Evolutionary conservation across 2,329 filamentous ascomycete species (phyloP), one percentile per base, ranked within the genome.

Genomic region (Dothistroma pini): DNA sequence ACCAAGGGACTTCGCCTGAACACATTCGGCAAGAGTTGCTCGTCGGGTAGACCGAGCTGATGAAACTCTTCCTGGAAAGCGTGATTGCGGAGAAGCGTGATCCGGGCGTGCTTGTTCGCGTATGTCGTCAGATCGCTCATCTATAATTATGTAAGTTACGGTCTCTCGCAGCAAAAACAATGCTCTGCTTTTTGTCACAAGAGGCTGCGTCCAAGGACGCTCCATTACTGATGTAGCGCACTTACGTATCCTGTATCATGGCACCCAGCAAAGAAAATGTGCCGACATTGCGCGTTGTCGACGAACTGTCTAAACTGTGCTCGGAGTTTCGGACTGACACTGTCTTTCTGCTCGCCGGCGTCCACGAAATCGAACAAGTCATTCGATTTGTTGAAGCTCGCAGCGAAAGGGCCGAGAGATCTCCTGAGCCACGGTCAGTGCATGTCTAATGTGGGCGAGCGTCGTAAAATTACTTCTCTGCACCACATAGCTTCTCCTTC

Each of bases 181-280:
- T 29, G 25, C 25, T 3, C 3, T 29, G 25, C 25, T 29, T 29
- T 29, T 29, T 29, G 25, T 29, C 25, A 29, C 25, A 29, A 29
- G 25, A 29, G 25, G 25, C 25, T 29, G 25, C 25, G 25, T 29
- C 6, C 25, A 29, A 29, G 35, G 35, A 38, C 11, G 3, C 35
- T 12, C 35, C 16, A 11, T 11, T 16, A 9, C 11, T 16, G 35
- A 12, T 14, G 11, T 5, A 4, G 35, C 11, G 16, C 41, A 44
- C 41, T 44, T 51, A 86, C 73, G 69, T 87, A 86, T 55, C 81
- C 81, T 25, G 77, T 77, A 66, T 88, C 83, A 65, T 87, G 84
- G 67, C 85, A 88, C 44, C 81, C 84, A 5, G 84, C 86, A 60
- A 86, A 84, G 68, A 83, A 84, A 38, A 89, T 85, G 69, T 87